Percentiles rank a stretch among this genome's conserved stretches.
phyloP scores from a whole-genome alignment of 495 filamentous ascomycete genomes.

The Neurospora sp. region DNA sequence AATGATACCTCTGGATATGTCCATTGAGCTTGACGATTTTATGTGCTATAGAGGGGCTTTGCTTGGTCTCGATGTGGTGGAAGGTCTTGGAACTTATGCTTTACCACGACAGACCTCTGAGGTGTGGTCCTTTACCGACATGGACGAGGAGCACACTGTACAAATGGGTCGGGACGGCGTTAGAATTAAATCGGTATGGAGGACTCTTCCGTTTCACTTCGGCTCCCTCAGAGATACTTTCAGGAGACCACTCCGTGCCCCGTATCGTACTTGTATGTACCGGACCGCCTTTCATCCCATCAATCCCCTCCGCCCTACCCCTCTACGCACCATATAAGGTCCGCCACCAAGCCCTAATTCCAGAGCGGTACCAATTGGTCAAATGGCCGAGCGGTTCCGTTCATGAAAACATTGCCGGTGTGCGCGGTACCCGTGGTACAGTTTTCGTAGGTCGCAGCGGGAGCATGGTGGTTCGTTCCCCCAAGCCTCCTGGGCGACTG shows the following conservation, averaged over 20 bases:
- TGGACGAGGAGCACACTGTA: neutral
- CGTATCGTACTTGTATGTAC: neutral
- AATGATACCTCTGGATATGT: neutral
- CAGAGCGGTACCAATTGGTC: no score
- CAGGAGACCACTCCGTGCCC: neutral
- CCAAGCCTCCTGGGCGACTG: neutral
- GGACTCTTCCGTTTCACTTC: neutral
- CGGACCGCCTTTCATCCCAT: neutral
- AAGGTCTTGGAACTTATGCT: neutral
- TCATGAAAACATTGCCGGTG: no score
- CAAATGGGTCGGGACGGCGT: neutral
- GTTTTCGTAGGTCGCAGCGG: neutral
- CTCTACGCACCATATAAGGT: neutral
- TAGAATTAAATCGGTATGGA: neutral
- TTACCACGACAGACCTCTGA: neutral
- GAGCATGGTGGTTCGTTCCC: neutral
- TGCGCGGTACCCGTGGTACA: neutral
- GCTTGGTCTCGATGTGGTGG: neutral
- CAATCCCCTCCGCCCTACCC: neutral
- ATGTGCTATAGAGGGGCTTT: neutral
- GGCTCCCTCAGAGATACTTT: neutral
- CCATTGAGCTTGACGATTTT: neutral
- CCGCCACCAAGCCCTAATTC: neutral
- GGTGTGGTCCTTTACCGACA: neutral
- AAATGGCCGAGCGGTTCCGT: no score